Conservation (phyloP, 2,329 filamentous ascomycete genomes). For the Ophiostoma populinum region DNA sequence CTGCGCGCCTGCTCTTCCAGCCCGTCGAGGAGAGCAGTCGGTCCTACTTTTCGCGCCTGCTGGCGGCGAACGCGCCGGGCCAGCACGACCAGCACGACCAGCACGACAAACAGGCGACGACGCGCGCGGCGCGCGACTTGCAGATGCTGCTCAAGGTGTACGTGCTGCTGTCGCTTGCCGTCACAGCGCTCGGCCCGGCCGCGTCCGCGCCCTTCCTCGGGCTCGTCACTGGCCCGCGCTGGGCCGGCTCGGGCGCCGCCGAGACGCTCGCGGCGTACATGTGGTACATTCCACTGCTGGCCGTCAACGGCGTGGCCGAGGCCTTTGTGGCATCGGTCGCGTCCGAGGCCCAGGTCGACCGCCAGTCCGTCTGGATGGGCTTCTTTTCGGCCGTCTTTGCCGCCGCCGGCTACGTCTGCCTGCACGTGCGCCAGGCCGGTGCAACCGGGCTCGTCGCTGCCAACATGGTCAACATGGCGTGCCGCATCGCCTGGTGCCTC, state of each 20-base stretch:
- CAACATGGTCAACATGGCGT: conserved; percentile 78
- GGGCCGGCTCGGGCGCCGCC: conserved; percentile 45
- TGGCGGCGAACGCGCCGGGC: conserved; percentile 22
- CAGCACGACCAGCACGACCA: conserved; percentile 1
- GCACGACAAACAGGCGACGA: background rate
- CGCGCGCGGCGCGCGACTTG: conserved; percentile 33
- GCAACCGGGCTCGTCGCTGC: conserved; percentile 69
- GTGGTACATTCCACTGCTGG: conserved; percentile 84
- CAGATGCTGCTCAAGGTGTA: conserved; percentile 55
- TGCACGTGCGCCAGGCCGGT: conserved; percentile 52
- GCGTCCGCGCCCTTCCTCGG: conserved; percentile 57
- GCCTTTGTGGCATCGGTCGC: conserved; percentile 86
- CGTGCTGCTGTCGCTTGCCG: conserved; percentile 50
- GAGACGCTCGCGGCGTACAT: conserved; percentile 62
- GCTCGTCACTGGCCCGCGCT: conserved; percentile 59
- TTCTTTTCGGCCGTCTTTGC: conserved; percentile 65
- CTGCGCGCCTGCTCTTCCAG: conserved; percentile 81
- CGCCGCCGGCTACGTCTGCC: conserved; percentile 53
- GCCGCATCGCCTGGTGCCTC: conserved; percentile 68
- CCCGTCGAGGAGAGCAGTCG: conserved; percentile 89
- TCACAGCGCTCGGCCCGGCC: conserved; percentile 55
- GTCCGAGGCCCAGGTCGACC: conserved; percentile 52
- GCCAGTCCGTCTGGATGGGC: conserved; percentile 71
- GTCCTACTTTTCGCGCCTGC: conserved; percentile 70
- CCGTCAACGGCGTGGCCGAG: conserved; percentile 80